These are phyloP conservation scores for Cyberlindnera japonica DNA, from an alignment of 805 yeast genomes.

Conservation along the genomic window DNA sequence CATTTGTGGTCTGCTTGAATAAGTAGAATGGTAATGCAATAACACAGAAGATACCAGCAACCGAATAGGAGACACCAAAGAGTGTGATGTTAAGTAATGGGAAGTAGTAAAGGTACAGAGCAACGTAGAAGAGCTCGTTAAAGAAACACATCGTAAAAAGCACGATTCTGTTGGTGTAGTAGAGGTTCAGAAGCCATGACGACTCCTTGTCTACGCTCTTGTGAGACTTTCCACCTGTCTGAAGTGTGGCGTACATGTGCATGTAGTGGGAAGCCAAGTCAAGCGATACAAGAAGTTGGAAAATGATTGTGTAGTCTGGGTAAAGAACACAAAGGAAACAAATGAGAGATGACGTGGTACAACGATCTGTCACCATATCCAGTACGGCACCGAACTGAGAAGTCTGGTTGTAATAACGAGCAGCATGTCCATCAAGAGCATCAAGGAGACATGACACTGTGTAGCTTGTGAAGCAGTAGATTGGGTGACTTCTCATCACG, in stretches of 20 bases:
- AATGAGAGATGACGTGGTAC: slow-evolving; percentile 91
- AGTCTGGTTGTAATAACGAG: slow-evolving; percentile 83
- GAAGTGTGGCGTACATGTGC: slow-evolving; percentile 95
- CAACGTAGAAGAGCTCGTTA: slow-evolving; percentile 90
- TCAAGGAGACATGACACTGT: slow-evolving; percentile 88
- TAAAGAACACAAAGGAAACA: slow-evolving; percentile 80
- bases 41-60: slow-evolving; percentile 56
- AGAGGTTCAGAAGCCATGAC: slow-evolving; percentile 70
- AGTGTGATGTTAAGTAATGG: slow-evolving; percentile 28
- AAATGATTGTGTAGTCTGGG: slow-evolving; percentile 53
- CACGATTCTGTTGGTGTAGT: slow-evolving; percentile 82
- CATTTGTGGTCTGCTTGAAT: slow-evolving; percentile 86
- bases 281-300: slow-evolving; percentile 82
- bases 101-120: slow-evolving; percentile 75
- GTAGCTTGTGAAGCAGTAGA: slow-evolving; percentile 70
- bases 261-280: slow-evolving; percentile 93
- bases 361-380: slow-evolving; percentile 98
- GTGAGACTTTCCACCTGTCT: slow-evolving; percentile 77
- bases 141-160: slow-evolving; percentile 87
- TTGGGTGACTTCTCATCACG: slow-evolving; percentile 82
- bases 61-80: slow-evolving; percentile 41
- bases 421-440: slow-evolving; percentile 96
- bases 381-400: slow-evolving; percentile 93
- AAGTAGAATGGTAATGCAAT: slow-evolving; percentile 81
- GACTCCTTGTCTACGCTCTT: slow-evolving; percentile 72